Evolutionary conservation across 768 basidiomycete species (phyloP), one percentile per base, ranked within the genome.

Genomic region (Boletus eberwhitei): DNA sequence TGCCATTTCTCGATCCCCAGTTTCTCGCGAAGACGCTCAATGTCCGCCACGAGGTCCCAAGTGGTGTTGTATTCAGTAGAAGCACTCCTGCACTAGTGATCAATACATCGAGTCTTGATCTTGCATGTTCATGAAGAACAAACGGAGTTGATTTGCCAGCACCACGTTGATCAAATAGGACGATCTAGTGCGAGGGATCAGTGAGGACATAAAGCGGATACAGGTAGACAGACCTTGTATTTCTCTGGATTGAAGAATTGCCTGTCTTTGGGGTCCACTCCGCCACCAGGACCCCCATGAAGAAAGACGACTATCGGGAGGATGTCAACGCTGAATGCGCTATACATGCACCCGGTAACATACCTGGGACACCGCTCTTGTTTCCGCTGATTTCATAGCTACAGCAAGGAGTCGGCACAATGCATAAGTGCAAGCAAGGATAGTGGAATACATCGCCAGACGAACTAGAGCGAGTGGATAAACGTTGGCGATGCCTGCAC

Each of bases 141-240:
- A 68, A 90, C 84, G 94, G 94, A 0, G 79, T 90, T 17, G 90
- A 92, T 63, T 90, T 87, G 19, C 95, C 95, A 16, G 88, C 70
- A 16, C 95, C 95, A 56, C 95, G 79, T 71, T 98, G 95, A 71
- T 97, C 94, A 60, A 93, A 84, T 22, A 96, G 79, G 57, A 96
- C 72, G 63, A 95, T 90, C 88, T 91, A 52, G 38, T 31, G 14
- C 50, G 37, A 41, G 9, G 24, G 39, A 24, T 58, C 22, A 53
- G 58, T 4, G 16, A 55, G 48, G 38, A 39, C 19, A 22, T 6
- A 5, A 38, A 32, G 26, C 35, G 9, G 51, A 40, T 13, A 43
- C 26, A 21, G 41, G 19, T 12, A 37, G 29, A 59, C 61, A 39
- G 42, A 85, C 90, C 75, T 88, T 90, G 77, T 94, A 96, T 65